phyloP scores from a whole-genome alignment of 208 protist genomes.

The Leishmania martiniquensis region DNA sequence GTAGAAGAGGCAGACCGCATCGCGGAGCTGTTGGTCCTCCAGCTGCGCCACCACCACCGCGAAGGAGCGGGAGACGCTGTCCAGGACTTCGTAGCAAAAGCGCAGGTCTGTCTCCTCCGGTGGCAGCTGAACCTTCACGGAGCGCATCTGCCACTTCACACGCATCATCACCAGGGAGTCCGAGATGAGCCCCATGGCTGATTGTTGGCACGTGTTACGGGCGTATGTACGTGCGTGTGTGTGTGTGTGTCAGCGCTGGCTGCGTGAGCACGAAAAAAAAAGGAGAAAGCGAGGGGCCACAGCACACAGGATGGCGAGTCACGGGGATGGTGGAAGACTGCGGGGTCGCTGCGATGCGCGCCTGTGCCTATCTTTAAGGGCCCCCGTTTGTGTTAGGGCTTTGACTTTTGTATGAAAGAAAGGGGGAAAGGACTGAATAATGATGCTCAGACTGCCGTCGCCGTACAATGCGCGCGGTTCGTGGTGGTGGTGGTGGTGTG shows the following conservation, averaged over 20 bases:
- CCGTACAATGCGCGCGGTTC: background rate
- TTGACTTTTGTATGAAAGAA: background rate
- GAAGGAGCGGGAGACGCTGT: conserved; percentile 93
- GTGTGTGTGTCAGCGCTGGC: background rate
- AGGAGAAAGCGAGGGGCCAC: background rate
- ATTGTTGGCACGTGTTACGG: too few relatives aligned
- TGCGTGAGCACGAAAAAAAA: background rate
- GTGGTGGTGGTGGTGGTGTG: background rate
- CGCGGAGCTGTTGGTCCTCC: conserved; percentile 65
- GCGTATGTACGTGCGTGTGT: conserved; percentile 4
- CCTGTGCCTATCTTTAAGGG: background rate
- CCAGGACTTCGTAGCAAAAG: conserved; percentile 93
- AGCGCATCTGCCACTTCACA: conserved; percentile 63
- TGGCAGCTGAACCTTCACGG: conserved; percentile 31
- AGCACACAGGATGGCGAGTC: background rate
- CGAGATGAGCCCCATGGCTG: conserved; percentile 34
- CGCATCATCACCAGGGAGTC: conserved; percentile 53
- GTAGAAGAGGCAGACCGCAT: conserved; percentile 97
- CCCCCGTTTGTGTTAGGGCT: background rate
- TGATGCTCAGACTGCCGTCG: background rate
- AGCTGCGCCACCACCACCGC: conserved; percentile 95
- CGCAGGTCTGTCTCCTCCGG: conserved; percentile 57
- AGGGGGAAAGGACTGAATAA: background rate
- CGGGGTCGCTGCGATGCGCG: background rate
- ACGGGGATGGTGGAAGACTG: background rate